Base-by-base conservation (phyloP, 139 green algal species). In the Chlorella sp. region DNA sequence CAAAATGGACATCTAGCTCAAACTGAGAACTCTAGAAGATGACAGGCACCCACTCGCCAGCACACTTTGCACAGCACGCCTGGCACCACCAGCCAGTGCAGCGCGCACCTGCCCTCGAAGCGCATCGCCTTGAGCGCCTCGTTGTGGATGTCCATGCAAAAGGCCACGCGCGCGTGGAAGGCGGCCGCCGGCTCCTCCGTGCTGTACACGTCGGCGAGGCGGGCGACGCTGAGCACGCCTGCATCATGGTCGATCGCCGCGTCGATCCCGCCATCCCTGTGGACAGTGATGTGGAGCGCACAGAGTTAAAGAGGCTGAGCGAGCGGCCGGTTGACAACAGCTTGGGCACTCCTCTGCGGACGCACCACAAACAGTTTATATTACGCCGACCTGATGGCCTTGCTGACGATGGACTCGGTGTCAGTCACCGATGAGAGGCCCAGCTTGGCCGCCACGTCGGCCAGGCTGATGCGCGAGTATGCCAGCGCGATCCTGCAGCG, bases 91-190 rank as follows among this genome's bases (percentile, higher is more conserved):
- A n/a, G n/a, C n/a, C n/a, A n/a, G n/a, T n/a, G 79, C 75, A 55
- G 46, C 46, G 15, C 46, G 46, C 46, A 15, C 46, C 56, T 42
- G 42, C 56, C 56, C 27, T 75, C 81, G 62, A 85, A 92, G 11
- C 88, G 76, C 87, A 92, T 94, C n/a, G 87, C 87, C 58, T 82
- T 87, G 31, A 92, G 74, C 8, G 87, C 94, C 87, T 99, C 96
- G 78, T 98, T 99, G 83, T 98, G 93, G 35, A 97, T 85, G 84
- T 99, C 93, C 48, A 99, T 83, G 91, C 95, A 98, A 87, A 98
- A 99, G 14, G 93, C 91, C 23, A 96, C 92, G 79, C 95, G 92
- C 8, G 90, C 93, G 77, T 99, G 94, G 90, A 99, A 98, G 5
- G 94, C 93, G 27, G 85, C 85, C 72, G 80, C 63, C 9, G 91